Evolutionary conservation across 140 eudicot genomes (phyloP).

Genomic region (Bidens hawaiensis): DNA sequence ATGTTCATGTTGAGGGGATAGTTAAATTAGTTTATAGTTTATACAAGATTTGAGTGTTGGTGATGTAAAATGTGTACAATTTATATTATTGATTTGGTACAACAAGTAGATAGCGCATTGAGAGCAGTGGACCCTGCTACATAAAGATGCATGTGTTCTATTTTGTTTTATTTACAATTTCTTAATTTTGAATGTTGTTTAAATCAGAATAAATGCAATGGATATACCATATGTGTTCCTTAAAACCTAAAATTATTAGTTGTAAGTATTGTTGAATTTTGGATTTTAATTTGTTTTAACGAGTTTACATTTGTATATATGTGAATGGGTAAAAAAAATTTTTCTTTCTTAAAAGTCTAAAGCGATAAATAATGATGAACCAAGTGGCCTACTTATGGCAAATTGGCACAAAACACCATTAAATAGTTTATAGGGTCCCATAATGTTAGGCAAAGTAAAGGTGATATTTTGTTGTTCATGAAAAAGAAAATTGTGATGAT

Average conservation of each 20-base stretch:
- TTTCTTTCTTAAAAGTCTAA: neutral
- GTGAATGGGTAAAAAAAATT: neutral
- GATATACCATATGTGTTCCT: too few relatives aligned
- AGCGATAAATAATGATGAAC: neutral
- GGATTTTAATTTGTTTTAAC: too few relatives aligned
- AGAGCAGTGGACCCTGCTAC: too few relatives aligned
- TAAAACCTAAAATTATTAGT: too few relatives aligned
- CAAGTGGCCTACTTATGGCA: neutral
- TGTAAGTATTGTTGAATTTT: too few relatives aligned
- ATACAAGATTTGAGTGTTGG: conserved; percentile 9
- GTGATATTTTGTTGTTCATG: too few relatives aligned
- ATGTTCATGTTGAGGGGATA: neutral
- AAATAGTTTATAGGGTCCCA: neutral
- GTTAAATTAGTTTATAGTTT: conserved; percentile 22
- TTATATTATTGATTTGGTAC: neutral
- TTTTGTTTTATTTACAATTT: neutral
- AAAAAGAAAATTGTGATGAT: too few relatives aligned
- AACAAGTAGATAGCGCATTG: neutral
- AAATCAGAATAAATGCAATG: too few relatives aligned
- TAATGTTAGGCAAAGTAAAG: too few relatives aligned
- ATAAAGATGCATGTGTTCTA: neutral
- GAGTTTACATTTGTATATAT: too few relatives aligned
- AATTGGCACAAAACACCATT: neutral
- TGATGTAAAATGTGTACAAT: neutral
- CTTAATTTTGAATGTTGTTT: neutral